Percentiles rank a stretch among this genome's conserved stretches.
Evolutionary conservation across 164 flowering plant genomes (phyloP).

Genomic region (Tinospora cordifolia): DNA sequence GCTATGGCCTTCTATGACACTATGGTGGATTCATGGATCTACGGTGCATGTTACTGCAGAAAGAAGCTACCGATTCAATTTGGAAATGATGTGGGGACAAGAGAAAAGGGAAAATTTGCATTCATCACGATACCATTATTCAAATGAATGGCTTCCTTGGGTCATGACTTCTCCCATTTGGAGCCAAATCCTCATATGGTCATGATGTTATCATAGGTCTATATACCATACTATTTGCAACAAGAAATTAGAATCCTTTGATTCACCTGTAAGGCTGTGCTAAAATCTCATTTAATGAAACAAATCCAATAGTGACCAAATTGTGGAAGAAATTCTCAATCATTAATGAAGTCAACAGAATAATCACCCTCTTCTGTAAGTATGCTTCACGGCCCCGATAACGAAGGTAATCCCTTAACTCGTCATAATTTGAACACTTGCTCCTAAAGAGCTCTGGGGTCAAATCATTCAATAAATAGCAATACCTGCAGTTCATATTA

Average conservation of each 20-base stretch:
- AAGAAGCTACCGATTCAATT: too few relatives aligned
- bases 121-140: too few relatives aligned
- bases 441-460: conserved; percentile 61
- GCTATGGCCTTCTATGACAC: background rate
- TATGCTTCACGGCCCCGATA: conserved; percentile 87
- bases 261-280: background rate
- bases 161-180: too few relatives aligned
- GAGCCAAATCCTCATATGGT: background rate
- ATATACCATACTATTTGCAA: background rate
- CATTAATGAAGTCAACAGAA: conserved; percentile 1
- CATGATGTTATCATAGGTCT: background rate
- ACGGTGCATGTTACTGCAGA: too few relatives aligned
- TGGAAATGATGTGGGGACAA: background rate
- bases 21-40: too few relatives aligned
- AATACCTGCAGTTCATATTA: conserved; percentile 47
- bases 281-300: too few relatives aligned
- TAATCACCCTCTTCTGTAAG: conserved; percentile 74
- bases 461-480: conserved; percentile 82
- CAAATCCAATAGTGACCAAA: too few relatives aligned
- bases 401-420: conserved; percentile 63
- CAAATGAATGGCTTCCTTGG: too few relatives aligned
- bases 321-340: background rate
- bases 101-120: background rate
- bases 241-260: background rate
- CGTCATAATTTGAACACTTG: conserved; percentile 65